Base-by-base conservation (phyloP, 192 early-diverging fungal species). In the Backusella liffmaniae region DNA sequence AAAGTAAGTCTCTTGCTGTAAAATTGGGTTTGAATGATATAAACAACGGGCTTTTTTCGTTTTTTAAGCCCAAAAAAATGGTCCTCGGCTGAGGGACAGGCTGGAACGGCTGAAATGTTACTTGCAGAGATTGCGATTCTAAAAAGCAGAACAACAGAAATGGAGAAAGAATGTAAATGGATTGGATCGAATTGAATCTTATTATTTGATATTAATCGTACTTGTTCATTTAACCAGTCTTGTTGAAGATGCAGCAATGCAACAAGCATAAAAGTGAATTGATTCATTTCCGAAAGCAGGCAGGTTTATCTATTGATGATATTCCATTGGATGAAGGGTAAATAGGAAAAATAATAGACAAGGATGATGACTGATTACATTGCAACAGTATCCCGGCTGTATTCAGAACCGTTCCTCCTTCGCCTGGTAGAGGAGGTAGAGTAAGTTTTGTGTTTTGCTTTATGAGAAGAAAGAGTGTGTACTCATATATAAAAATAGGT, bases 101-200 rank as follows among this genome's bases (percentile, higher is more conserved):
- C 77, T 26, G 72, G 76, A 21, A 21, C 78, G 10, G 69, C 70
- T 8, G 80, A 82, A 35, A 73, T 79, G 26, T 46, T 82, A 35
- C 36, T 66, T 39, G 80, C 77, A 29, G 80, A 82, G 73, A 36
- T 82, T 7, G 46, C 67, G 21, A 21, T 18, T 35, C 46, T 82
- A 18, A 75, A 73, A 29, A 42, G 23, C 6, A 75, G 70, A 67
- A 46, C 78, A 15, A 70, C 36, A 13, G 80, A 82, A 42, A 82
- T 82, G 56, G 80, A 82, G 41, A 78, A 79, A 70, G 80, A 82
- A 79, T 82, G 80, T 79, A 70, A 70, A 77, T 41, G 4, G 15
- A 72, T 26, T 26, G 26, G 26, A 51, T 32, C 3, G 32, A 32
- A 32, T 32, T 32, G 2, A 2, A 32, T 32, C 32, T 32, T 32